Conservation (phyloP, 1,284 basidiomycete genomes). For the Gymnopus androsaceus region DNA sequence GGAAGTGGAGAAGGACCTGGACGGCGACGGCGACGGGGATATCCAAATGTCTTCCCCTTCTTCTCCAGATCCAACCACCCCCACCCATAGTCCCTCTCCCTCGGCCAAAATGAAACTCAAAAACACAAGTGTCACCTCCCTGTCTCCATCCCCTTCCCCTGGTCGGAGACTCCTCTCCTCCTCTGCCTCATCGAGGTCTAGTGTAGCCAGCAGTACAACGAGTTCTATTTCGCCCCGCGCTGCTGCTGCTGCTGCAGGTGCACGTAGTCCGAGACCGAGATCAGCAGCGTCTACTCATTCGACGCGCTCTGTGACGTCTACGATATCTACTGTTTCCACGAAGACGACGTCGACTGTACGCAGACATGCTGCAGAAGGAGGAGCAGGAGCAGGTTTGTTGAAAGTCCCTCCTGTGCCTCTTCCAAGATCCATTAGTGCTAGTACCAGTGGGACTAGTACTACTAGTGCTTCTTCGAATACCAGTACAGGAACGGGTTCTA, state of each 20-base stretch:
- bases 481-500: conserved; percentile 5
- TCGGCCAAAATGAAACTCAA: not conserved
- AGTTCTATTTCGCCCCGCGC: conserved; percentile 10
- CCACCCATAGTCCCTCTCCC: no score
- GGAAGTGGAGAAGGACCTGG: not conserved
- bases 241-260: not conserved
- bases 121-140: not conserved
- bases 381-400: no score
- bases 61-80: no score
- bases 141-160: not conserved
- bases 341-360: conserved; percentile 9
- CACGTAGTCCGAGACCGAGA: not conserved
- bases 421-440: conserved; percentile 6
- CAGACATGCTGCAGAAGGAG: not conserved
- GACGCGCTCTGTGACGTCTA: conserved; percentile 1
- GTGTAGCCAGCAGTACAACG: conserved; percentile 1
- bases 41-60: conserved; percentile 1
- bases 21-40: conserved; percentile 9
- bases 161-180: not conserved
- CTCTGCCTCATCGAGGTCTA: conserved; percentile 4
- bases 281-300: conserved; percentile 9
- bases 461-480: not conserved
- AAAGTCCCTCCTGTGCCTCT: conserved; percentile 2
- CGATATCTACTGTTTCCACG: not conserved
- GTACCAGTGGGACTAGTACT: conserved; percentile 6